Base-by-base conservation (phyloP, 2,329 filamentous ascomycete species). In the Penicillium sp. region DNA sequence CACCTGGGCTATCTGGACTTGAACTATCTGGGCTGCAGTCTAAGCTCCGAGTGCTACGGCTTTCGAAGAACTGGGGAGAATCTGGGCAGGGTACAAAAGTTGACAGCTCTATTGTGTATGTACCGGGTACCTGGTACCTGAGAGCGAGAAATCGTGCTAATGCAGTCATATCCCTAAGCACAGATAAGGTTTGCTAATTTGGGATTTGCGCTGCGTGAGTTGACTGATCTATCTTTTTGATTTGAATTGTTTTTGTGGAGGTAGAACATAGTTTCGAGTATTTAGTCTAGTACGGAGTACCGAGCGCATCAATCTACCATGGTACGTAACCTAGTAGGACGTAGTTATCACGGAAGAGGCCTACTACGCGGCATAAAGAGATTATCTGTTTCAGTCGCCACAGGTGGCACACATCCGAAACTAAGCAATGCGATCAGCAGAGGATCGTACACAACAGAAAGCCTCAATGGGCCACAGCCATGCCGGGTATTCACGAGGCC, bases 51-150 rank as follows among this genome's bases (percentile, higher is more conserved):
- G 21, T 19, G 21, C 19, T 35, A 54, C 12, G 41, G 38, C 13
- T 6, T 37, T 54, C 9, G 27, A 49, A 37, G 46, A 37, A 17
- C 15, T 7, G 41, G 56, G 48, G 61, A 27, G 59, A 54, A 54
- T 61, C 51, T 60, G 56, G 61, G 60, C 62, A 59, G 35, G 17
- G 53, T 47, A 41, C 51, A 12, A 51, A 42, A 61, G 40, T 60
- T 58, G 40, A 63, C 62, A 65, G 60, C 55, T 51, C 45, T 27
- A 45, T 49, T 33, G 21, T 45, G 38, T 21, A 33, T 19, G 35
- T 42, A 40, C 57, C 56, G 48, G 33, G 54, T 49, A 58, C 57
- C 54, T 64, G 58, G 57, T 51, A 21, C 43, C 45, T 42, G 10
- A 33, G 21, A 33, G 33, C 1, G 19, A 21, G 48, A 17, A 50